Evolutionary conservation across 2,329 filamentous ascomycete species (phyloP).

Genomic region (Penicillium sp.): DNA sequence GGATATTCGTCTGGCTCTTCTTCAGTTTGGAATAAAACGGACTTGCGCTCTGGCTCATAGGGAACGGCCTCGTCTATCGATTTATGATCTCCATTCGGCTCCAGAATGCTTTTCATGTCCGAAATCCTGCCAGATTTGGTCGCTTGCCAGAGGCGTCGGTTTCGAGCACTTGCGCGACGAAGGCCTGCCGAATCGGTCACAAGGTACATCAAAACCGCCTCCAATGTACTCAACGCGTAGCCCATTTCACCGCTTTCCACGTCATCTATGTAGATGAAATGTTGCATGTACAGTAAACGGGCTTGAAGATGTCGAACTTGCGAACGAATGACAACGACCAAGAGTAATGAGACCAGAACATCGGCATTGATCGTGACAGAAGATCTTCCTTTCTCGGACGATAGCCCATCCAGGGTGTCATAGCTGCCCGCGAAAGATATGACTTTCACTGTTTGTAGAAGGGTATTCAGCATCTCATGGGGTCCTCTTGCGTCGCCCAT

Average conservation of each 20-base stretch:
- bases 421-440: slow-evolving; percentile 62
- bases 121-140: slow-evolving; percentile 70
- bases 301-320: slow-evolving; percentile 84
- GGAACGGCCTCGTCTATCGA: slow-evolving; percentile 25
- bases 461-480: slow-evolving; percentile 79
- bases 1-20: slow-evolving; percentile 24
- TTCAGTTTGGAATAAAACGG: slow-evolving; percentile 35
- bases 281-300: slow-evolving; percentile 86
- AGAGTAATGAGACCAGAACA: slow-evolving; percentile 81
- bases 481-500: slow-evolving; percentile 73
- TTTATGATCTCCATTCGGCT: slow-evolving; percentile 57
- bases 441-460: slow-evolving; percentile 76
- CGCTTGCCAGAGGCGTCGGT: slow-evolving; percentile 83
- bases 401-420: slow-evolving; percentile 37
- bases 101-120: slow-evolving; percentile 72
- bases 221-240: slow-evolving; percentile 91
- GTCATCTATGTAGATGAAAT: slow-evolving; percentile 97
- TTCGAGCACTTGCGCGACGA: slow-evolving; percentile 77
- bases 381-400: slow-evolving; percentile 51
- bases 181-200: slow-evolving; percentile 75
- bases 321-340: slow-evolving; percentile 88
- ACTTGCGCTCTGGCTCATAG: slow-evolving; percentile 40
- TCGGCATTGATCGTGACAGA: slow-evolving; percentile 75
- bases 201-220: slow-evolving; percentile 87
- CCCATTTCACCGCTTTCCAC: slow-evolving; percentile 95